Conservation (phyloP, 2,329 filamentous ascomycete genomes). For the Aspergillus pseudoviridinutans region DNA sequence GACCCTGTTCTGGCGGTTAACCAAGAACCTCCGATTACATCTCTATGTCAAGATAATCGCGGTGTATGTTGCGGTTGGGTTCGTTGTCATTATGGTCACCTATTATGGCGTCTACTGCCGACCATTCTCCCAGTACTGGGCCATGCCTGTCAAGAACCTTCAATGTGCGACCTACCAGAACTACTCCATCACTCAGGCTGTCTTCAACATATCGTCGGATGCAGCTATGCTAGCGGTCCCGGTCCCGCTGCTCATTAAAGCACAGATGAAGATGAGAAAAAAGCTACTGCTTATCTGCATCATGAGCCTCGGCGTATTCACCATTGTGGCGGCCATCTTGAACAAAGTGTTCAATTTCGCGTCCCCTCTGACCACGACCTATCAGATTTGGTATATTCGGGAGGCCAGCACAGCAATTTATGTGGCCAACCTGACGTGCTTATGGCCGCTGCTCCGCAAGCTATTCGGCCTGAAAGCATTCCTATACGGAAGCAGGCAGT, state of each 20-base stretch:
- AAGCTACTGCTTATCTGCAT: conserved; percentile 34
- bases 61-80: conserved; percentile 41
- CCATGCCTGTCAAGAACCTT: conserved; percentile 39
- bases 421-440: conserved; percentile 43
- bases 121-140: conserved; percentile 49
- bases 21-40: conserved; percentile 34
- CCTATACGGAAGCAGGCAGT: conserved; percentile 22
- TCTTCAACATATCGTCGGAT: conserved; percentile 45
- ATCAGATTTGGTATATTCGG: conserved; percentile 42
- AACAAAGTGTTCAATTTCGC: conserved; percentile 46
- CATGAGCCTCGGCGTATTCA: conserved; percentile 38
- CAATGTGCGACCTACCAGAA: conserved; percentile 40
- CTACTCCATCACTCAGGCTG: conserved; percentile 41
- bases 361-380: conserved; percentile 33
- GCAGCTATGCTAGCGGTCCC: conserved; percentile 37
- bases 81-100: conserved; percentile 47
- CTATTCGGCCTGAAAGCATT: conserved; percentile 27
- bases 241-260: conserved; percentile 33
- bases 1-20: conserved; percentile 48
- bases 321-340: conserved; percentile 45
- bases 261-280: conserved; percentile 31
- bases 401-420: conserved; percentile 40
- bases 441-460: conserved; percentile 29
- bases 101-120: conserved; percentile 49
- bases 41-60: conserved; percentile 38